Evolutionary conservation across 2,329 filamentous ascomycete species (phyloP), one percentile per base, ranked within the genome.

Genomic region (Monosporascus sp.): DNA sequence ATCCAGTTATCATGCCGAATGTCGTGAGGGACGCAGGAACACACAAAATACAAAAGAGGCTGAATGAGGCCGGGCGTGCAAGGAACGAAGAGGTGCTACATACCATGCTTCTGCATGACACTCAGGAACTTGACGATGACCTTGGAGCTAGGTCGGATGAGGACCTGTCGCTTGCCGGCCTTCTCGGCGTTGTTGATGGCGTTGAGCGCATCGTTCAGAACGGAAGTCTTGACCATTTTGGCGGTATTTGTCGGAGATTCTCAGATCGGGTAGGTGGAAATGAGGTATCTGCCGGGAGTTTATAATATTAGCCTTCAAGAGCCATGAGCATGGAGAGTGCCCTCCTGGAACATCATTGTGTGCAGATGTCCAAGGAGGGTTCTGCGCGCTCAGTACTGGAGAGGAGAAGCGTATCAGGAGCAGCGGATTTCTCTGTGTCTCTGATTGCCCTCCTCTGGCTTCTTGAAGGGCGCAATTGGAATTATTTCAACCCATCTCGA

Each of bases 151-250:
- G 95, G 94, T 72, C 92, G 87, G 84, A 99, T 97, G 76, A 99
- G 73, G 74, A 97, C 94, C 83, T 99, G 94, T 74, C 94, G 92
- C 89, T 97, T 97, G 82, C 94, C 94, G 69, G 89, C 83, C 89
- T 99, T 97, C 87, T 99, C 95, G 84, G 94, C 94, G 79, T 99
- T 99, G 91, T 99, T 99, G 88, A 99, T 97, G 83, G 86, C 83
- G 78, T 96, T 96, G 72, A 97, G 89, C 75, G 90, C 91, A 88
- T 99, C 94, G 85, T 97, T 95, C 79, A 99, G 92, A 73, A 97
- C 94, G 76, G 91, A 96, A 72, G 94, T 97, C 83, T 90, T 91
- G 80, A 97, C 92, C 93, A 99, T 99, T 75, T 89, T 97, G 85
- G 75, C 85, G 84, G 82, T 81, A 69, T 72, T 70, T 58, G 60